Evolutionary conservation across 2,329 filamentous ascomycete genomes (phyloP), one percentile per base, ranked within the genome.

Genomic region (Drechslerella coelobrocha): DNA sequence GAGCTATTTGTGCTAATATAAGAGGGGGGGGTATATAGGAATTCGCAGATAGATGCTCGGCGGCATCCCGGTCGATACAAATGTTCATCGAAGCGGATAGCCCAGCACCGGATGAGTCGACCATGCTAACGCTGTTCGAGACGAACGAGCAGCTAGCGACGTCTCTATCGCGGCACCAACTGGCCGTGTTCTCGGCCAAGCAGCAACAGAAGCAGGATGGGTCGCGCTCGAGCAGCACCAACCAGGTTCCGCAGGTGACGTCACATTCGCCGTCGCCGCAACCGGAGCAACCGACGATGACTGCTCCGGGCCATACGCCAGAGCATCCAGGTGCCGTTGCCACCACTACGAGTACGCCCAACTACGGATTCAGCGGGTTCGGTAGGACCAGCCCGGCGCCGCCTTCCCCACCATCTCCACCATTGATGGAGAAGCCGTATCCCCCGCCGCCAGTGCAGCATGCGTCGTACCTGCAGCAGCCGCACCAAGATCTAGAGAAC

Each of bases 41-140:
- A 80, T 97, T 99, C 78, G 86, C 88, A 51, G 89, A 94, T 75
- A 88, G 94, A 23, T 97, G 93, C 77, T 86, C 88, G 73, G 85
- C 86, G 61, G 93, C 93, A 2, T 88, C 90, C 56, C 85, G 88
- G 59, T 91, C 89, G 77, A 87, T 97, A 75, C 92, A 97, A 76
- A 83, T 83, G 29, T 97, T 95, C 80, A 96, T 97, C 82, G 83
- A 87, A 43, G 86, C 88, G 50, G 85, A 91, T 77, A 72, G 45
- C 4, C 92, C 93, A 0, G 78, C 85, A 0, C 92, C 93, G 0
- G 94, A 97, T 78, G 93, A 96, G 76, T 89, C 96, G 74, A 97
- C 93, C 0, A 91, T 97, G 85, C 87, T 94, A 77, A 92, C 87
- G 12, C 82, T 99, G 72, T 96, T 99, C 76, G 92, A 97, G 79